Base-by-base conservation (phyloP, 495 filamentous ascomycete species). In the Penicillium arizonense region DNA sequence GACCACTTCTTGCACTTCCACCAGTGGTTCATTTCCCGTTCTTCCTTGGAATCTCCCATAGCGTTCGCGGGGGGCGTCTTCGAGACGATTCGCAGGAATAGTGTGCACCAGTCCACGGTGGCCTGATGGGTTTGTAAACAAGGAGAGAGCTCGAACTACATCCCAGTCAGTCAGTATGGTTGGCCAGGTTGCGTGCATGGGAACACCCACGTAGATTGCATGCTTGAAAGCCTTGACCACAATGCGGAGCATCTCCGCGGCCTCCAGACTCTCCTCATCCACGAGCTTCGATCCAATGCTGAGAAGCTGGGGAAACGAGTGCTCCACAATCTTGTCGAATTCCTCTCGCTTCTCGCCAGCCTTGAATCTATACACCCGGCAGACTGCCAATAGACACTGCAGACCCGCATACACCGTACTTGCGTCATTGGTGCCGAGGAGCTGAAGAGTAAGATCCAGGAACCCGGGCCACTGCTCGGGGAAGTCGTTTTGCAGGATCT, bases 1-100 rank as follows among this genome's bases (percentile, higher is more conserved):
- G 93, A 87, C 95, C 94, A 97, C 71, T 97, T 98, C 87, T 97
- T 98, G 47, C 91, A 88, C 79, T 97, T 98, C 93, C 94, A 98
- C 92, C 94, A 98, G 66, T 96, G 90, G 66, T 96, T 91, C 48
- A 83, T 79, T 67, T 96, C 95, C 24, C 95, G 83, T 63, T 97
- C 95, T 16, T 89, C 83, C 37, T 87, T 74, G 39, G 96, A 90
- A 37, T 96, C 92, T 45, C 77, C 65, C 79, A 97, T 84, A 5
- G 90, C 85, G 55, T 75, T 84, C 36, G 85, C 79, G 0, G 94
- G 94, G 45, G 88, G 84, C 28, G 87, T 77, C 70, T 97, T 98
- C 35, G 86, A 85, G 23, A 97, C 87, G 30, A 94, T 87, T 39
- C 86, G 82, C 45, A 98, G 76, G 78, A 98, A 97, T 61, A 98